These are phyloP conservation scores for Lepraria neglecta DNA, from an alignment of 495 filamentous ascomycete species.

Conservation along the genomic window DNA sequence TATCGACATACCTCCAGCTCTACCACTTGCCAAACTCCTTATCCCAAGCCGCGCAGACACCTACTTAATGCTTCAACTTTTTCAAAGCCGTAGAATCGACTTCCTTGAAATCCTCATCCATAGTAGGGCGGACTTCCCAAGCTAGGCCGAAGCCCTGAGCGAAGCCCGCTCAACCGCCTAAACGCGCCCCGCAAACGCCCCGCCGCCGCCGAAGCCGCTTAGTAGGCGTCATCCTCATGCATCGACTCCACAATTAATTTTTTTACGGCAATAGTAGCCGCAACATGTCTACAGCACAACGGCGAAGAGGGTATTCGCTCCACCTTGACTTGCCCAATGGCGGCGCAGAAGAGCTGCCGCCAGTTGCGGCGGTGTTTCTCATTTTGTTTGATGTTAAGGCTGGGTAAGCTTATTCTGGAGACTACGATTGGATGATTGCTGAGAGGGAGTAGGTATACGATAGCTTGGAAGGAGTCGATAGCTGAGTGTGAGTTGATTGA, in stretches of 20 bases:
- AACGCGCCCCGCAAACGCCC: slow-evolving; percentile 1
- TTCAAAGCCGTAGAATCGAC: too few species aligned
- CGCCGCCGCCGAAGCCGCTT: neutral
- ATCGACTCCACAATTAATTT: neutral
- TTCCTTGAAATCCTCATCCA: too few species aligned
- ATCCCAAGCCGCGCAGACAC: too few species aligned
- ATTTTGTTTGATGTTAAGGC: slow-evolving; percentile 82
- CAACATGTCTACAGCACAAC: slow-evolving; percentile 21
- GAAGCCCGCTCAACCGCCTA: neutral
- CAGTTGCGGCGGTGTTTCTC: slow-evolving; percentile 75
- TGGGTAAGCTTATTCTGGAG: slow-evolving; percentile 46
- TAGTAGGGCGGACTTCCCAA: too few species aligned
- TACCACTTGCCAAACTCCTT: too few species aligned
- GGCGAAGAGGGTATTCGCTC: slow-evolving; percentile 25
- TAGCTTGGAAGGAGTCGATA: slow-evolving; percentile 73
- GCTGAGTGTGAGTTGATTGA: slow-evolving; percentile 46
- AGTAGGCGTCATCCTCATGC: slow-evolving; percentile 8
- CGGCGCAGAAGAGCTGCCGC: slow-evolving; percentile 48
- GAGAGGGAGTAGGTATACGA: slow-evolving; percentile 54
- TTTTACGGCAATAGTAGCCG: neutral
- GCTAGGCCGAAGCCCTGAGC: neutral
- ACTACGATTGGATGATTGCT: slow-evolving; percentile 21
- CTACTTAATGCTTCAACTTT: too few species aligned
- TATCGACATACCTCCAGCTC: too few species aligned
- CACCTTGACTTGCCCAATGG: slow-evolving; percentile 27